Conservation (phyloP, 2,329 filamentous ascomycete genomes). For the Neopestalotiopsis rosae region DNA sequence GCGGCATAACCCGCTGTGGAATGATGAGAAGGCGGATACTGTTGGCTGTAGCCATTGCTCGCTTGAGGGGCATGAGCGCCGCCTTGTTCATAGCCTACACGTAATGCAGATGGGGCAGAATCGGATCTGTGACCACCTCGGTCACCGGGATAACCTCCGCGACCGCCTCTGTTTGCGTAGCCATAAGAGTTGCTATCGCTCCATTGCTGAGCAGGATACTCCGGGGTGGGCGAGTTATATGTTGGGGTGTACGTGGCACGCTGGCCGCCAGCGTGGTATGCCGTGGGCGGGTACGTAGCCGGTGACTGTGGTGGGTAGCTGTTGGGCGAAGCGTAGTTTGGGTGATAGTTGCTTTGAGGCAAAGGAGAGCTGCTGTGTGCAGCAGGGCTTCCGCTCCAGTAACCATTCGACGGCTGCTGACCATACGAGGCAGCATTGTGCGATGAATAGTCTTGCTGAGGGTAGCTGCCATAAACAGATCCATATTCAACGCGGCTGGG, state of each 20-base stretch:
- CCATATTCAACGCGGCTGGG: slow-evolving; percentile 30
- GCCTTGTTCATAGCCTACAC: slow-evolving; percentile 37
- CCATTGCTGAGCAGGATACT: slow-evolving; percentile 50
- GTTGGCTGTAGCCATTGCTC: slow-evolving; percentile 43
- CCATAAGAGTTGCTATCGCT: slow-evolving; percentile 35
- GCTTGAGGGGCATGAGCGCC: slow-evolving; percentile 35
- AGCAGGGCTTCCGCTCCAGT: slow-evolving; percentile 34
- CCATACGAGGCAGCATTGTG: slow-evolving; percentile 27
- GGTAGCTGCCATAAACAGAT: slow-evolving; percentile 32
- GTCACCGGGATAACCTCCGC: slow-evolving; percentile 49
- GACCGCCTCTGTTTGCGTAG: slow-evolving; percentile 41
- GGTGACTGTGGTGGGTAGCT: slow-evolving; percentile 48
- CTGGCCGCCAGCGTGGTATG: slow-evolving; percentile 34
- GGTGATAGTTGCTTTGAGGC: slow-evolving; percentile 52
- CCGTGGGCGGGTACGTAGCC: slow-evolving; percentile 44
- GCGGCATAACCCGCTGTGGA: slow-evolving; percentile 39
- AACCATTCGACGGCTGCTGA: slow-evolving; percentile 33
- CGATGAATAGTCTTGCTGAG: slow-evolving; percentile 33
- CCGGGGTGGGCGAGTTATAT: slow-evolving; percentile 45
- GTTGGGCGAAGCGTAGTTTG: slow-evolving; percentile 61
- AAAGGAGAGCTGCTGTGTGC: slow-evolving; percentile 46
- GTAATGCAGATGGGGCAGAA: slow-evolving; percentile 26
- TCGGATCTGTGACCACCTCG: slow-evolving; percentile 45
- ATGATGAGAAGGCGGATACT: slow-evolving; percentile 48
- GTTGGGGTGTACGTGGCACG: slow-evolving; percentile 44